These are phyloP conservation scores for Periglandula ipomoeae DNA, from an alignment of 2,329 filamentous ascomycete species.

Conservation along the genomic window DNA sequence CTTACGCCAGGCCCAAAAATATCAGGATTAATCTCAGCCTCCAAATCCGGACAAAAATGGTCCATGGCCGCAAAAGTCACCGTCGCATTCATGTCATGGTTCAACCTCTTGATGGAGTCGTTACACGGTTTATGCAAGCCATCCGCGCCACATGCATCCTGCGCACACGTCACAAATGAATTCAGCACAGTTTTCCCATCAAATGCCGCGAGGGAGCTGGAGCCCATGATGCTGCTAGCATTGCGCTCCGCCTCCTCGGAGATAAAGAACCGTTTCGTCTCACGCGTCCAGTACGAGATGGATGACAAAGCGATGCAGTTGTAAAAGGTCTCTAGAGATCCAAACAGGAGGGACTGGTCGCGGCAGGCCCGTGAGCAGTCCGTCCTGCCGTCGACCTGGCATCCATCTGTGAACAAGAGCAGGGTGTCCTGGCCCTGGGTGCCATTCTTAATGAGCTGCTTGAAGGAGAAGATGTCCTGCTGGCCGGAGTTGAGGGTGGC, in stretches of 20 bases:
- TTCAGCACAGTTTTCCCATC: slow-evolving; percentile 20
- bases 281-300: slow-evolving; percentile 24
- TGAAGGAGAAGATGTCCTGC: slow-evolving; percentile 20
- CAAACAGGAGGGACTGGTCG: slow-evolving; percentile 20
- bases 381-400: slow-evolving; percentile 17
- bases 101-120: slow-evolving; percentile 18
- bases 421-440: slow-evolving; percentile 24
- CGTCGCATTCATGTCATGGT: slow-evolving; percentile 16
- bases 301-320: slow-evolving; percentile 28
- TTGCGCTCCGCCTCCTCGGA: slow-evolving; percentile 25
- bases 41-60: slow-evolving; percentile 25
- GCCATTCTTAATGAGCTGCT: slow-evolving; percentile 24
- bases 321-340: slow-evolving; percentile 28
- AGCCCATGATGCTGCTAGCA: slow-evolving; percentile 27
- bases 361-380: slow-evolving; percentile 26
- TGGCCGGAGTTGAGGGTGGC: slow-evolving; percentile 18
- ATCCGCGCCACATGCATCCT: slow-evolving; percentile 26
- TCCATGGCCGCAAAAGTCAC: slow-evolving; percentile 26
- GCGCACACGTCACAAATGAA: slow-evolving; percentile 24
- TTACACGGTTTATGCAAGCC: slow-evolving; percentile 23
- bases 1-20: slow-evolving; percentile 30
- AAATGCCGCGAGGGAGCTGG: slow-evolving; percentile 21
- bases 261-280: slow-evolving; percentile 20
- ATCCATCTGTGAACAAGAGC: slow-evolving; percentile 23
- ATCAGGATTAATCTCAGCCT: slow-evolving; percentile 28